Base-by-base conservation (phyloP, 345 rosid genomes). In the Corchorus olitorius region DNA sequence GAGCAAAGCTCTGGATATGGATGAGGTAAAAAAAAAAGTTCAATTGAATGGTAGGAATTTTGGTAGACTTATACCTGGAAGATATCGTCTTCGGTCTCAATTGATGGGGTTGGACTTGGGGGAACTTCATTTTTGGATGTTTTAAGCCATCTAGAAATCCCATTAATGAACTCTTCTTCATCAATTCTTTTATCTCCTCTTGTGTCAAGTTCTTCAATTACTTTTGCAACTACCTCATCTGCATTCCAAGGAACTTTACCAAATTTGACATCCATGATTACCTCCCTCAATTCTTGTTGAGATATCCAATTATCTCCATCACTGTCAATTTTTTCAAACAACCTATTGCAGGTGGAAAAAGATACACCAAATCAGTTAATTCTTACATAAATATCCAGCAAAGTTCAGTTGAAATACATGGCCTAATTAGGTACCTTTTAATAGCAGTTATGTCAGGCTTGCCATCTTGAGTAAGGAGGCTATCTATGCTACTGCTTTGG, bases 61-160 rank as follows among this genome's bases (percentile, higher is more conserved):
- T 56, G 61, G 14, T 37, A 8, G 48, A 64, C 68, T 39, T 17
- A 27, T 27, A 64, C 68, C 37, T 7, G 48, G 68, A 37, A 64
- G 22, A 64, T 16, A 64, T 64, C 48, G 37, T 64, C 48, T 64
- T 39, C 46, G 37, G 68, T 9, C 48, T 64, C 43, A 64, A 37
- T 16, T 33, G 65, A 60, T 12, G 65, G 33, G 27, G 27, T 27
- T 27, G 27, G 27, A 27, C 27, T 27, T 13, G 65, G 17, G 12
- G 41, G 3, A 60, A 39, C 41, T 64, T 64, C 48, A 37, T 37
- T 63, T 37, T 64, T 2, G 8, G 48, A 64, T 64, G 13, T 64
- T 64, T 37, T 37, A 64, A 64, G 68, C 68, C 68, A 64, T 19
- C 17, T 64, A 16, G 68, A 64, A 64, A 64, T 37, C n/a, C 68